Evolutionary conservation across 116 monocot genomes (phyloP).

Genomic region (Zostera marina): DNA sequence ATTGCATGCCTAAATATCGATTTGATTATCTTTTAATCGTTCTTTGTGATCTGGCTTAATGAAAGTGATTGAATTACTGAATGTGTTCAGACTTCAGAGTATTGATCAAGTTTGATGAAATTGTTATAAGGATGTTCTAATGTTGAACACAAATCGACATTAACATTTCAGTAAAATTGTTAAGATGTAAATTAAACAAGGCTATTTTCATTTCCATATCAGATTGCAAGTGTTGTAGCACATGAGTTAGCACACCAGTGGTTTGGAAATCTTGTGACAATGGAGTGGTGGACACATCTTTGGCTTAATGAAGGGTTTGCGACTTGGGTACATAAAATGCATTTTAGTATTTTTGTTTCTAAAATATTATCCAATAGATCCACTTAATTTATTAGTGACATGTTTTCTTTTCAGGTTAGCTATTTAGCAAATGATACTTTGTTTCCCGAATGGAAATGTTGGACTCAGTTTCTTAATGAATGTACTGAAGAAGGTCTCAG

Average conservation of each 20-base stretch:
- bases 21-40: too few species aligned
- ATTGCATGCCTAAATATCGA: too few species aligned
- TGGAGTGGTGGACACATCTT: slow-evolving; percentile 99
- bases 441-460: slow-evolving; percentile 94
- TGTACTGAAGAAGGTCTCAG: slow-evolving; percentile 49
- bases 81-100: too few species aligned
- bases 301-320: slow-evolving; percentile 99
- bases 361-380: background rate
- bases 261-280: slow-evolving; percentile 99
- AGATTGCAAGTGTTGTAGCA: slow-evolving; percentile 90
- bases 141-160: background rate
- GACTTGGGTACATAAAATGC: slow-evolving; percentile 58
- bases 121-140: too few species aligned
- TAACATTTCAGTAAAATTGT: background rate
- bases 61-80: too few species aligned
- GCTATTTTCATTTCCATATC: background rate
- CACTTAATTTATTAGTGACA: background rate
- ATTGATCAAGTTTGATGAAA: too few species aligned
- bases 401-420: slow-evolving; percentile 43
- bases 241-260: slow-evolving; percentile 99
- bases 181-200: background rate
- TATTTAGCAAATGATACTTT: slow-evolving; percentile 79
- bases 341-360: background rate
- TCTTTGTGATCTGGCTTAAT: too few species aligned
- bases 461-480: slow-evolving; percentile 94